phyloP scores from a whole-genome alignment of 768 basidiomycete species.

The Ramaria rubella region DNA sequence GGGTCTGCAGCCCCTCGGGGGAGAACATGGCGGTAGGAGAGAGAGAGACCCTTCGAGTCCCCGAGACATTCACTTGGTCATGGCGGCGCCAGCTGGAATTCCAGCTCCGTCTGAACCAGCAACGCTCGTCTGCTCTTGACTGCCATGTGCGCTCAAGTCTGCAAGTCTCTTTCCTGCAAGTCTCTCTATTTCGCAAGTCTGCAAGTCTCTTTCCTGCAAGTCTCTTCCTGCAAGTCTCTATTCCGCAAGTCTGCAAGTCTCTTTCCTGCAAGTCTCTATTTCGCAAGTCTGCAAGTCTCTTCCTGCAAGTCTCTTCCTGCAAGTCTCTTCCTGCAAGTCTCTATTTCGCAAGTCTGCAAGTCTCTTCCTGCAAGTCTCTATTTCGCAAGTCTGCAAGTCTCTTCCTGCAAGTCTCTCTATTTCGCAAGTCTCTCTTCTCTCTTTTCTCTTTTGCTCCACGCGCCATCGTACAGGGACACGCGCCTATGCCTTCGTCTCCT shows the following conservation, averaged over 20 bases:
- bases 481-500: slow-evolving; percentile 73
- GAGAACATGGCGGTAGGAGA: slow-evolving; percentile 27
- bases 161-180: background rate
- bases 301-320: background rate
- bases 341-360: background rate
- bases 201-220: no score
- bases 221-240: no score
- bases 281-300: background rate
- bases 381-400: background rate
- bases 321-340: no score
- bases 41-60: background rate
- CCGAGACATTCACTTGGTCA: no score
- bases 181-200: background rate
- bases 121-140: no score
- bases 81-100: no score
- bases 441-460: slow-evolving; percentile 34
- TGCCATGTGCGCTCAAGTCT: background rate
- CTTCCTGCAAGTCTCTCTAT: background rate
- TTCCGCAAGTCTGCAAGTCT: no score
- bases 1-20: slow-evolving; percentile 29
- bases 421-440: slow-evolving; percentile 9
- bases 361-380: background rate
- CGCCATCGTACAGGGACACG: slow-evolving; percentile 72
- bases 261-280: no score
- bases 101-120: no score